These are phyloP conservation scores for Boletus reticulatus DNA, from an alignment of 768 basidiomycete genomes.

Conservation along the genomic window DNA sequence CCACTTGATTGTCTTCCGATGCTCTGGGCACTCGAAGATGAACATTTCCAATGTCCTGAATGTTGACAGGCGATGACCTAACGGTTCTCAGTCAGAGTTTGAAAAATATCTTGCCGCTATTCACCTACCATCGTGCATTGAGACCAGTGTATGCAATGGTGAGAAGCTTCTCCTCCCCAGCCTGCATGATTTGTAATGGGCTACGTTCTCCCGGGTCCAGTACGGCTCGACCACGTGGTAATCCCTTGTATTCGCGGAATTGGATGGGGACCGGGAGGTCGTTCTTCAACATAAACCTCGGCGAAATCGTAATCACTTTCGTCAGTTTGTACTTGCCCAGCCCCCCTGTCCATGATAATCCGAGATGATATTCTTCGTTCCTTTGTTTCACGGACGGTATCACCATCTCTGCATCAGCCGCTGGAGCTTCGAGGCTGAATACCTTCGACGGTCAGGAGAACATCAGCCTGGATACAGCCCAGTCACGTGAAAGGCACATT, in stretches of 20 bases:
- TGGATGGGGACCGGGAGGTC: slow-evolving; percentile 63
- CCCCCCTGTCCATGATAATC: slow-evolving; percentile 90
- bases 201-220: slow-evolving; percentile 68
- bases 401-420: slow-evolving; percentile 83
- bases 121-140: slow-evolving; percentile 72
- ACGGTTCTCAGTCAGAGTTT: neutral
- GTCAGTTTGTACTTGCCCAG: slow-evolving; percentile 96
- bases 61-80: slow-evolving; percentile 92
- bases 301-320: slow-evolving; percentile 89
- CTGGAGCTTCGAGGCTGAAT: slow-evolving; percentile 88
- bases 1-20: slow-evolving; percentile 36
- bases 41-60: slow-evolving; percentile 85
- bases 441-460: slow-evolving; percentile 40
- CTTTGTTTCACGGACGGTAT: slow-evolving; percentile 62
- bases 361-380: slow-evolving; percentile 72
- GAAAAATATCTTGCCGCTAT: neutral
- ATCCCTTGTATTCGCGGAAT: slow-evolving; percentile 82
- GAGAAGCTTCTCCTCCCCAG: slow-evolving; percentile 69
- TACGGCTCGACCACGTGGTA: slow-evolving; percentile 56
- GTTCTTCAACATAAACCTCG: slow-evolving; percentile 90
- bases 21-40: slow-evolving; percentile 64
- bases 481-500: slow-evolving; percentile 6
- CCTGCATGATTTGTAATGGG: slow-evolving; percentile 64
- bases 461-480: slow-evolving; percentile 4
- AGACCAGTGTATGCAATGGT: slow-evolving; percentile 86